These are phyloP conservation scores for Candida khao-thaluensis DNA, from an alignment of 805 yeast species.

Conservation along the genomic window DNA sequence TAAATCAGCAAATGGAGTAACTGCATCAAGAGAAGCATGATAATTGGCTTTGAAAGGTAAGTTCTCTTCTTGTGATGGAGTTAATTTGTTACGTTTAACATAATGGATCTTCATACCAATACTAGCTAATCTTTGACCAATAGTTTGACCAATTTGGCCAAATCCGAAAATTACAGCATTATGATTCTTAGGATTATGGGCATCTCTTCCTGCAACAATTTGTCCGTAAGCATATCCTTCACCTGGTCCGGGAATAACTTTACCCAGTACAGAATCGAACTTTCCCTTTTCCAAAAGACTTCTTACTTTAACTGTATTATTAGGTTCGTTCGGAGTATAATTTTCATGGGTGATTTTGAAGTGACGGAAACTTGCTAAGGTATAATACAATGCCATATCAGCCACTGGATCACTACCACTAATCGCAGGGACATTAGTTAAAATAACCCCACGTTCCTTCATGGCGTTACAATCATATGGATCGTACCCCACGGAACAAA, in stretches of 20 bases:
- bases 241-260: slow-evolving; percentile 12
- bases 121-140: slow-evolving; percentile 54
- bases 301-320: slow-evolving; percentile 50
- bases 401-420: slow-evolving; percentile 71
- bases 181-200: slow-evolving; percentile 54
- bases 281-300: slow-evolving; percentile 31
- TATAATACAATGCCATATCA: slow-evolving; percentile 61
- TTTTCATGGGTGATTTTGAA: slow-evolving; percentile 13
- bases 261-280: slow-evolving; percentile 34
- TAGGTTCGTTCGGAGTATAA: slow-evolving; percentile 41
- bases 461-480: slow-evolving; percentile 45
- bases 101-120: slow-evolving; percentile 68
- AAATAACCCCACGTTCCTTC: slow-evolving; percentile 41
- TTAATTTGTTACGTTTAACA: slow-evolving; percentile 51
- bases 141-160: slow-evolving; percentile 69
- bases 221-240: slow-evolving; percentile 42
- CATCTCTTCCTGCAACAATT: slow-evolving; percentile 44
- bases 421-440: slow-evolving; percentile 57
- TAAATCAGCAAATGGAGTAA: slow-evolving; percentile 49
- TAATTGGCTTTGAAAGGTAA: slow-evolving; percentile 48
- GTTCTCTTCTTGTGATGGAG: slow-evolving; percentile 26
- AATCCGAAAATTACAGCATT: slow-evolving; percentile 68
- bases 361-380: slow-evolving; percentile 57
- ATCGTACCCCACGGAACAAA: slow-evolving; percentile 61
- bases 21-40: slow-evolving; percentile 32